Evolutionary conservation across 2,329 filamentous ascomycete species (phyloP).

Genomic region (Elsinoe perseae): DNA sequence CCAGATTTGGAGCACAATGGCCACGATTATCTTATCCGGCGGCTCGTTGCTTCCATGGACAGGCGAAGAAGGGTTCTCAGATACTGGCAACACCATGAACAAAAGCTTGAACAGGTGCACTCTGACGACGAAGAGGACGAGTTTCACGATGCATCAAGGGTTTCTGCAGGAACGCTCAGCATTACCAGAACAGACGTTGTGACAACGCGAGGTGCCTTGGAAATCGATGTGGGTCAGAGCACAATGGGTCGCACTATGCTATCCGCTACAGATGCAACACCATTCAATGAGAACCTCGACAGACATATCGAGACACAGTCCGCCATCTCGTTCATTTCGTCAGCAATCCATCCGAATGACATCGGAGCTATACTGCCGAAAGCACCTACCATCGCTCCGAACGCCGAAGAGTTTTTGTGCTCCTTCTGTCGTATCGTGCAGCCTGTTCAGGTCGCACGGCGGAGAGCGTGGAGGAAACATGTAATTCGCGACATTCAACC

Average conservation of each 20-base stretch:
- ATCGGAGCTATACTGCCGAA: background rate
- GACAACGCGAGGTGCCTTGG: too few species aligned
- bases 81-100: background rate
- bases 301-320: background rate
- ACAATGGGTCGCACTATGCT: too few species aligned
- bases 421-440: background rate
- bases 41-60: background rate
- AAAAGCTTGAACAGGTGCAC: background rate
- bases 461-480: background rate
- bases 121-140: too few species aligned
- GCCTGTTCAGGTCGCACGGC: background rate
- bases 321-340: background rate
- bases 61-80: background rate
- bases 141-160: too few species aligned
- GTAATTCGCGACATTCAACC: background rate
- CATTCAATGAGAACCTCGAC: background rate
- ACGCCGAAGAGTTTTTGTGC: background rate
- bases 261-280: background rate
- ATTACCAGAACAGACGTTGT: too few species aligned
- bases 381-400: background rate
- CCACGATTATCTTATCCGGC: background rate
- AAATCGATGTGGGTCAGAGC: too few species aligned
- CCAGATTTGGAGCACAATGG: too few species aligned
- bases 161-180: background rate
- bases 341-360: background rate